Percentiles rank a stretch among this genome's conserved stretches.
These are phyloP conservation scores for Nicotiana knightiana DNA, from an alignment of 257 asterid species.

Conservation along the genomic window DNA sequence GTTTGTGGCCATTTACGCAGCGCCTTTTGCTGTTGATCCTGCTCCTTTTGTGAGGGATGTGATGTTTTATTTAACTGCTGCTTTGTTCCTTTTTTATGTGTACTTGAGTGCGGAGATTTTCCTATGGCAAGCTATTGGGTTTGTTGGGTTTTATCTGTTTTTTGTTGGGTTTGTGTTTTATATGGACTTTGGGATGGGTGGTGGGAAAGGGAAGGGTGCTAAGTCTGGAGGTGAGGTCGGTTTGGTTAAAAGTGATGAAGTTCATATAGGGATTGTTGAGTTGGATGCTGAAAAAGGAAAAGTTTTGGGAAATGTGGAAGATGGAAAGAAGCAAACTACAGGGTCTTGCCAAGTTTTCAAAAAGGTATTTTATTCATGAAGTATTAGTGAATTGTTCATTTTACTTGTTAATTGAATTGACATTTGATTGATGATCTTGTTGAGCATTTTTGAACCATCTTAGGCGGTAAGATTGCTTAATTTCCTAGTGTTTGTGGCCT, in stretches of 20 bases:
- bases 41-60: slow-evolving; percentile 89
- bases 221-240: slow-evolving; percentile 29
- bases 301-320: slow-evolving; percentile 21
- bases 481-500: background rate
- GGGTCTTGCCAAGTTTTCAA: slow-evolving; percentile 33
- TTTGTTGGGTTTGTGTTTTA: slow-evolving; percentile 88
- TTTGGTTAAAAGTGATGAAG: slow-evolving; percentile 24
- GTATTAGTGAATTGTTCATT: background rate
- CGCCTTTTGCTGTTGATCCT: slow-evolving; percentile 83
- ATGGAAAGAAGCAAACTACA: slow-evolving; percentile 16
- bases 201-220: slow-evolving; percentile 26
- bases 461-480: background rate
- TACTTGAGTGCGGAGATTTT: slow-evolving; percentile 95
- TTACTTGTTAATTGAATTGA: background rate
- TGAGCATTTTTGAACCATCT: background rate
- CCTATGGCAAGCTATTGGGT: slow-evolving; percentile 96
- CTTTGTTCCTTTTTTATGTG: slow-evolving; percentile 71
- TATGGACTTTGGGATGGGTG: slow-evolving; percentile 68
- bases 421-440: background rate
- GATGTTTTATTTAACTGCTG: slow-evolving; percentile 74
- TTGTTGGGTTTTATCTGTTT: slow-evolving; percentile 81
- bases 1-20: slow-evolving; percentile 79
- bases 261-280: slow-evolving; percentile 21
- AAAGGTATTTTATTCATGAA: slow-evolving; percentile 36
- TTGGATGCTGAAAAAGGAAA: slow-evolving; percentile 57